phyloP scores from a whole-genome alignment of 352 stramenopile genomes.

The Lagenidium sp. region DNA sequence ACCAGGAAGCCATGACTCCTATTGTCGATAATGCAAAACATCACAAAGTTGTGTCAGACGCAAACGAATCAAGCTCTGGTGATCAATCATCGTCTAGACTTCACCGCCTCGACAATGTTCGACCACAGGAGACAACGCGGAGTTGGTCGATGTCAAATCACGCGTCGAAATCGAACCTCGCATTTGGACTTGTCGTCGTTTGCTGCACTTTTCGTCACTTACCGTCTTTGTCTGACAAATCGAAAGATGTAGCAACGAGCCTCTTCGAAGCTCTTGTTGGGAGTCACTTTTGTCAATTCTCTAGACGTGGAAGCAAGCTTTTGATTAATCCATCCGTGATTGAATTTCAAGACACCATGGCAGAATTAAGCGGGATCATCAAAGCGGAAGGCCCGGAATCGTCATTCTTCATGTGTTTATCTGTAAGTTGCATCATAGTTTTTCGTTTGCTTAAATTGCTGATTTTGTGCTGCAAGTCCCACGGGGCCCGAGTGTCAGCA shows the following conservation, averaged over 20 bases:
- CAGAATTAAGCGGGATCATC: conserved; percentile 33
- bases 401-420: conserved; percentile 56
- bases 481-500: conserved; percentile 46
- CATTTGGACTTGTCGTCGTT: conserved; percentile 42
- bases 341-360: conserved; percentile 71
- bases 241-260: conserved; percentile 36
- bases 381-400: conserved; percentile 16
- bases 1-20: too few relatives aligned
- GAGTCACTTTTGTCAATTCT: conserved; percentile 38
- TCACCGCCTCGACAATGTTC: too few relatives aligned
- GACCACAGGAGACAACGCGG: too few relatives aligned
- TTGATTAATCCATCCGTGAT: conserved; percentile 77
- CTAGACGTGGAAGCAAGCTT: conserved; percentile 34
- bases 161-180: not conserved
- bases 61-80: too few relatives aligned
- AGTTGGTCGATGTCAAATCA: not conserved
- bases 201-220: conserved; percentile 49
- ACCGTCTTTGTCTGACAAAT: conserved; percentile 36
- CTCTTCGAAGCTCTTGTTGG: conserved; percentile 52
- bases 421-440: conserved; percentile 23
- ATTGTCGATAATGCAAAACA: too few relatives aligned
- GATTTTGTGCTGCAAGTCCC: conserved; percentile 32
- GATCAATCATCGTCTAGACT: too few relatives aligned
- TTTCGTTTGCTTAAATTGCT: conserved; percentile 2
- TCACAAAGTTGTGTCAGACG: too few relatives aligned